Evolutionary conservation across 768 basidiomycete genomes (phyloP), one percentile per base, ranked within the genome.

Genomic region (Crepidotus variabilis): DNA sequence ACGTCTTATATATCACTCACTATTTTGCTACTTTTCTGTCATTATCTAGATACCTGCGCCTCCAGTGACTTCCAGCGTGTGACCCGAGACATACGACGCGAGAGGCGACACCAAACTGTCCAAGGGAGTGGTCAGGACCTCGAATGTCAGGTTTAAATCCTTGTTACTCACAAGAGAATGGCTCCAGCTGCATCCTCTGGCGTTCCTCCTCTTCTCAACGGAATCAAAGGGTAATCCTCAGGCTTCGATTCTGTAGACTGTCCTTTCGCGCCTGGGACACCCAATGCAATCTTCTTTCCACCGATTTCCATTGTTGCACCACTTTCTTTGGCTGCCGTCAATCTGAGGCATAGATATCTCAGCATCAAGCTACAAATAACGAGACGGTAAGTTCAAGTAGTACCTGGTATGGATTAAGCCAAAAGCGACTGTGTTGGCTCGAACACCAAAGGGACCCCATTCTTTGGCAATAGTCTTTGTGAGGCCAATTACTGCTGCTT

Each of bases 391-490:
- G 4, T 14, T 10, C 28, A 62, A 69, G 56, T 57, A 69, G 56
- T 57, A 88, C 85, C 92, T 76, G 1, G 92, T 94, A 63, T 87
- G 82, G 47, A 94, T 84, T 47, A 85, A 75, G 22, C 91, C 90
- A 61, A 82, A 92, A 2, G 90, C 90, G 45, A 94, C 72, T 2
- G 87, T 86, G 73, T 94, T 92, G 23, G 87, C 87, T 50, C 91
- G 87, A 20, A 92, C 89, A 61, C 86, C 86, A 70, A 87, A 92
- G 2, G 76, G 71, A 28, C 92, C 92, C 91, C 91, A 94, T 67
- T 94, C 92, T 68, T 93, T 94, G 49, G 86, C 85, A 60, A 90
- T 84, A 39, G 91, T 93, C 76, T 92, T 93, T 36, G 90, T 89
- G 52, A 93, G 73, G 13, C 91, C 92, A 56, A 87, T 63, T 39